Evolutionary conservation across 2,329 filamentous ascomycete genomes (phyloP).

Genomic region (Aspergillus fijiensis): DNA sequence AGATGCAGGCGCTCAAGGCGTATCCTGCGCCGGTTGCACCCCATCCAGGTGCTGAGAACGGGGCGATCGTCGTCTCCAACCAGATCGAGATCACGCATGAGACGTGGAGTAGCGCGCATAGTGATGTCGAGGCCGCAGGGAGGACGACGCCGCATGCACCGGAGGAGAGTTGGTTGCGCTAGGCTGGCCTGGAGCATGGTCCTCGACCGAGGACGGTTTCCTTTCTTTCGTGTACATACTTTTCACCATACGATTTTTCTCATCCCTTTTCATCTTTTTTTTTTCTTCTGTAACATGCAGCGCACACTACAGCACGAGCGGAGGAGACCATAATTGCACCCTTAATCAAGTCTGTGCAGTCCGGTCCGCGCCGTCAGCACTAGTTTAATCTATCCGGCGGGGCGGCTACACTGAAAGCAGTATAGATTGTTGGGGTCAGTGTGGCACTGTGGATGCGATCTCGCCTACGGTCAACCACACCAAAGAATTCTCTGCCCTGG

Average conservation of each 20-base stretch:
- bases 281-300: background rate
- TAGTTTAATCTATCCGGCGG: background rate
- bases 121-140: background rate
- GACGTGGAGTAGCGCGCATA: background rate
- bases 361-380: background rate
- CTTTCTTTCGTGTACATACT: background rate
- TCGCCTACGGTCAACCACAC: no score
- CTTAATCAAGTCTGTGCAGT: background rate
- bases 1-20: conserved; percentile 40
- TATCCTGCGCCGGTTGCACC: conserved; percentile 16
- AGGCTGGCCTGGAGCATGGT: background rate
- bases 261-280: no score
- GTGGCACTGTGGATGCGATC: no score
- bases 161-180: background rate
- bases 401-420: background rate
- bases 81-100: conserved; percentile 40
- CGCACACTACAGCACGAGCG: background rate
- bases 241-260: background rate
- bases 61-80: conserved; percentile 44
- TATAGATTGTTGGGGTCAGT: no score
- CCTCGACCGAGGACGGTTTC: background rate
- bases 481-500: no score
- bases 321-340: background rate
- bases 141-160: background rate
- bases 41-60: conserved; percentile 15